Percentiles rank a stretch among this genome's conserved stretches.
These are phyloP conservation scores for Globisporangium cylindrosporum DNA, from an alignment of 352 stramenopile genomes.

Conservation along the genomic window DNA sequence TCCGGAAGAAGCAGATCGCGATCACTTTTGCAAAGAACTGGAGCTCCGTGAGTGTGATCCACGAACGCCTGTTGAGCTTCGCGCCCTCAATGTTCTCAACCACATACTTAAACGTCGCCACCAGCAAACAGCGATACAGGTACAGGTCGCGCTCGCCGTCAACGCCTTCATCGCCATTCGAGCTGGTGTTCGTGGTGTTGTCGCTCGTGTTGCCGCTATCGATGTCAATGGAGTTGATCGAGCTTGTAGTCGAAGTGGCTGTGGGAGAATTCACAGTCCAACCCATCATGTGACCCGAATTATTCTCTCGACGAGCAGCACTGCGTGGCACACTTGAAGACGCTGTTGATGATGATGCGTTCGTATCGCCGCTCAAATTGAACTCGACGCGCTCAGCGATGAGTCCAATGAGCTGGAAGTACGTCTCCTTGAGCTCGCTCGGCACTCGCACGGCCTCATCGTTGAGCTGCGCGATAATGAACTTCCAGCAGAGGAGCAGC, in stretches of 20 bases:
- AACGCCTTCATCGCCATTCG: slow-evolving; percentile 25
- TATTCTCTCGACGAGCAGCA: slow-evolving; percentile 5
- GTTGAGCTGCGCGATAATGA: slow-evolving; percentile 55
- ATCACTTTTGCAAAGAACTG: slow-evolving; percentile 67
- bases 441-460: slow-evolving; percentile 31
- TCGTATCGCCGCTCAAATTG: slow-evolving; percentile 32
- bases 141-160: slow-evolving; percentile 58
- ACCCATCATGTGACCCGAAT: slow-evolving; percentile 17
- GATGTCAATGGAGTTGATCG: slow-evolving; percentile 1
- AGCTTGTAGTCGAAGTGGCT: slow-evolving; percentile 5
- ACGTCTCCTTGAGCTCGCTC: slow-evolving; percentile 42
- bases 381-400: slow-evolving; percentile 73
- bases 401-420: slow-evolving; percentile 59
- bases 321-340: slow-evolving; percentile 7
- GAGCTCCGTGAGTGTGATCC: slow-evolving; percentile 53
- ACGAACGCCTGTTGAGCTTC: slow-evolving; percentile 35
- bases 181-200: slow-evolving; percentile 12
- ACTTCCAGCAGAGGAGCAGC: slow-evolving; percentile 69
- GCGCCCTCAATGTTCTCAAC: slow-evolving; percentile 56
- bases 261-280: slow-evolving; percentile 34
- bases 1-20: slow-evolving; percentile 69
- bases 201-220: slow-evolving; percentile 12
- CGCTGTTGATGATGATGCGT: slow-evolving; percentile 10
- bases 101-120: slow-evolving; percentile 78
- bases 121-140: slow-evolving; percentile 60